Evolutionary conservation across 164 flowering plant species (phyloP), one percentile per base, ranked within the genome.

Genomic region (Aristolochia contorta): DNA sequence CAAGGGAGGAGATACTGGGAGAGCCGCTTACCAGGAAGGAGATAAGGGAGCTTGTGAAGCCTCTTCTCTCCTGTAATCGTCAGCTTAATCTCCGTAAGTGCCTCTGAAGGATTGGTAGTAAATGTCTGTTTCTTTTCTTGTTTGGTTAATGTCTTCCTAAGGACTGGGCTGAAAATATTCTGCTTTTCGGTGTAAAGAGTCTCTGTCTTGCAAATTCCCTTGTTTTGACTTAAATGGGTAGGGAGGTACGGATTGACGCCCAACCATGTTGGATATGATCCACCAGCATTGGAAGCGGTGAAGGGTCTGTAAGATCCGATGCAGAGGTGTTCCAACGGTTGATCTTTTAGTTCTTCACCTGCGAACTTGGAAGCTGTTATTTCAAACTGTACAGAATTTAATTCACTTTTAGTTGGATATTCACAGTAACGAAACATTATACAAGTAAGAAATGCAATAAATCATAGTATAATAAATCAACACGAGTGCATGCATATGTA

Each of bases 181-280:
- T 37, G 43, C 30, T 37, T 37, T 37, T 8, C 43, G 12, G 43
- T 37, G 43, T 37, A 37, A 37, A 37, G 43, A 53, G 18, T 16
- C 55, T 50, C 21, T 65, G 33, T 20, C 22, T 41, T 52, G n/a
- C 12, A 24, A 45, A 43, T 59, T 60, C 50, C 7, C n/a, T 64
- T 55, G 37, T 55, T 55, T 13, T 24, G 48, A 7, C 22, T 23
- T 50, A 16, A 56, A 24, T 61, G 7, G 65, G 63, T 71, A 93
- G 99, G 99, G 47, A 85, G 99, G 67, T 97, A 91, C 72, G 99
- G 97, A 27, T 72, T 94, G 65, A 88, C 96, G 0, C 97, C 90
- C 76, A 93, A 94, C n/a, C 54, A 94, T 94, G 97, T 70, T 94
- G 83, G 99, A 91, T 60, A 61, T 94, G 76, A 52, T 94, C 67